Conservation (phyloP, 805 yeast species). For the Martiniozyma abietophila region DNA sequence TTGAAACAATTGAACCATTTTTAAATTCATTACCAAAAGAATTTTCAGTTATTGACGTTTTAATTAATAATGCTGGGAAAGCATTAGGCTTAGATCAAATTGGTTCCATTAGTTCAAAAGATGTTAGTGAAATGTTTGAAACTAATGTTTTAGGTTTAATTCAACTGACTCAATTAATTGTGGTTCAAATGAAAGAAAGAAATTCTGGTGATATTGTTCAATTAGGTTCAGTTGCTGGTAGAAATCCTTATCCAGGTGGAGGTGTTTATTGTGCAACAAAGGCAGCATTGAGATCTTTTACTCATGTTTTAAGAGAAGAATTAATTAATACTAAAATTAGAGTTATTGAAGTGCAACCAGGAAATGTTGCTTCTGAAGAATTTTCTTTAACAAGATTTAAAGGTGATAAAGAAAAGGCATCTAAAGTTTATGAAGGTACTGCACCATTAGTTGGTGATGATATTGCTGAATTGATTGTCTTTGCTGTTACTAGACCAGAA, state of each 20-base stretch:
- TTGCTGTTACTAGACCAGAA: constrained; percentile 55
- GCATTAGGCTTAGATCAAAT: constrained; percentile 74
- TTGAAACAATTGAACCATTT: constrained; percentile 40
- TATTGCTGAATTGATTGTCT: constrained; percentile 66
- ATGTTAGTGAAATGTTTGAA: constrained; percentile 66
- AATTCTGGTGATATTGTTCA: constrained; percentile 68
- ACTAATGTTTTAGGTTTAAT: constrained; percentile 87
- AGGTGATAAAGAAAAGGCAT: constrained; percentile 54
- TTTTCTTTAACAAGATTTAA: constrained; percentile 55
- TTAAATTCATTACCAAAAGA: constrained; percentile 34
- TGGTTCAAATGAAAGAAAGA: constrained; percentile 61
- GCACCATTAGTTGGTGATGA: constrained; percentile 67
- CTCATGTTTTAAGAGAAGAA: constrained; percentile 55
- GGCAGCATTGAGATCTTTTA: constrained; percentile 62
- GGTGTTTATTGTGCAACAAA: constrained; percentile 71
- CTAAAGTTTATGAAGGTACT: constrained; percentile 54
- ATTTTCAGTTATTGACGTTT: constrained; percentile 50
- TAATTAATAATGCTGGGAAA: constrained; percentile 68
- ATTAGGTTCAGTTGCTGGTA: constrained; percentile 70
- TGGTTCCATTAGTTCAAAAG: constrained; percentile 56
- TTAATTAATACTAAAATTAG: constrained; percentile 46
- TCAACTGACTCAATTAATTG: constrained; percentile 68
- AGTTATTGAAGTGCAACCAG: constrained; percentile 69
- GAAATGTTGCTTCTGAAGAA: constrained; percentile 67
- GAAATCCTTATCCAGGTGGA: constrained; percentile 74